phyloP scores from a whole-genome alignment of 306 rosid genomes.

The Cucumis melo region DNA sequence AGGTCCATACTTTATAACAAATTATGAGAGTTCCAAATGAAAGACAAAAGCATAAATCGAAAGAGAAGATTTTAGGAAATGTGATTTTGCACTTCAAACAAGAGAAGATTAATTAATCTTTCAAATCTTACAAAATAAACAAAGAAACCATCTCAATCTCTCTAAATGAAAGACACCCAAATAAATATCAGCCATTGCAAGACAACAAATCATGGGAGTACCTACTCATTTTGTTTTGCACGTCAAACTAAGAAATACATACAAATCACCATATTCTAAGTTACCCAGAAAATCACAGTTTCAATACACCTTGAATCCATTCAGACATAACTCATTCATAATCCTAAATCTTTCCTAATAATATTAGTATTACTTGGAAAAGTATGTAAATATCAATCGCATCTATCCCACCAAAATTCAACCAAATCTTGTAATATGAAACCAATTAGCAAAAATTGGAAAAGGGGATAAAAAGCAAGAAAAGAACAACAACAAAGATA shows the following conservation, averaged over 20 bases:
- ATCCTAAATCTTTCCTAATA: slow-evolving; percentile 2
- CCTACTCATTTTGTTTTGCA: neutral
- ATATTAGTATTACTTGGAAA: slow-evolving; percentile 18
- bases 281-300: slow-evolving; percentile 6
- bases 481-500: slow-evolving; percentile 10
- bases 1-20: neutral
- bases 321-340: neutral
- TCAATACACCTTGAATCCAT: neutral
- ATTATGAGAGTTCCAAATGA: neutral
- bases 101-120: neutral
- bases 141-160: neutral
- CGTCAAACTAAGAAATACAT: neutral
- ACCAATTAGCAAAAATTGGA: neutral
- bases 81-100: too few relatives aligned
- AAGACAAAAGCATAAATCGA: neutral
- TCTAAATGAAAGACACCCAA: neutral
- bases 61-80: too few relatives aligned
- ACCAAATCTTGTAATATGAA: slow-evolving; percentile 6
- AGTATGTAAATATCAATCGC: slow-evolving; percentile 9
- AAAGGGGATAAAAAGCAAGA: neutral
- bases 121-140: neutral
- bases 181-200: neutral
- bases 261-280: neutral
- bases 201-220: neutral
- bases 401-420: slow-evolving; percentile 19